A percentile compares a stretch with the other conserved stretches of the same genome.
phyloP scores from a whole-genome alignment of 257 asterid species.

The Cordia subcordata region DNA sequence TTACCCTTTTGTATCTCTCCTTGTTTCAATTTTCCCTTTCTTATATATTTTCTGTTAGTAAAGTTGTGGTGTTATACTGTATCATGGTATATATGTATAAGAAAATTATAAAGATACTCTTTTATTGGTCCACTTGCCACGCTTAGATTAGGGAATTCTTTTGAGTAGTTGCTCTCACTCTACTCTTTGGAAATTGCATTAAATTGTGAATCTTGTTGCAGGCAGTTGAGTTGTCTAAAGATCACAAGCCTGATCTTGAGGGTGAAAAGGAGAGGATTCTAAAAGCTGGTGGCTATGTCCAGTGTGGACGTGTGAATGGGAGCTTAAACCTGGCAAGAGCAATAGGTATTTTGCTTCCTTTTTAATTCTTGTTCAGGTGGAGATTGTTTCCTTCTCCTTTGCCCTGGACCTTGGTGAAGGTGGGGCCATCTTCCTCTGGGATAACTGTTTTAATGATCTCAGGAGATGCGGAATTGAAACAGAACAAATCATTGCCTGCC shows the following conservation, averaged over 20 bases:
- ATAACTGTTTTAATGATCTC: conserved; percentile 22
- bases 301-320: conserved; percentile 92
- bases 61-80: no score
- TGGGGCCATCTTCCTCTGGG: background rate
- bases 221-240: conserved; percentile 81
- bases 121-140: no score
- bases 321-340: conserved; percentile 93
- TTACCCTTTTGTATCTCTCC: no score
- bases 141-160: no score
- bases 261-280: conserved; percentile 74
- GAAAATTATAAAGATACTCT: no score
- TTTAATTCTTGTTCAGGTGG: background rate
- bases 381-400: background rate
- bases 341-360: conserved; percentile 46
- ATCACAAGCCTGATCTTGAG: conserved; percentile 87
- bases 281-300: conserved; percentile 92
- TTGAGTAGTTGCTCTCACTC: no score
- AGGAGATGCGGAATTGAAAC: conserved; percentile 95
- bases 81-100: no score
- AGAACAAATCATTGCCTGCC: conserved; percentile 74
- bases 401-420: background rate
- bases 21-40: no score
- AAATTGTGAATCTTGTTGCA: conserved; percentile 18
- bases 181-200: background rate
- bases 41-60: no score